Evolutionary conservation across 768 basidiomycete species (phyloP).

Genomic region (Tricholoma sp.): DNA sequence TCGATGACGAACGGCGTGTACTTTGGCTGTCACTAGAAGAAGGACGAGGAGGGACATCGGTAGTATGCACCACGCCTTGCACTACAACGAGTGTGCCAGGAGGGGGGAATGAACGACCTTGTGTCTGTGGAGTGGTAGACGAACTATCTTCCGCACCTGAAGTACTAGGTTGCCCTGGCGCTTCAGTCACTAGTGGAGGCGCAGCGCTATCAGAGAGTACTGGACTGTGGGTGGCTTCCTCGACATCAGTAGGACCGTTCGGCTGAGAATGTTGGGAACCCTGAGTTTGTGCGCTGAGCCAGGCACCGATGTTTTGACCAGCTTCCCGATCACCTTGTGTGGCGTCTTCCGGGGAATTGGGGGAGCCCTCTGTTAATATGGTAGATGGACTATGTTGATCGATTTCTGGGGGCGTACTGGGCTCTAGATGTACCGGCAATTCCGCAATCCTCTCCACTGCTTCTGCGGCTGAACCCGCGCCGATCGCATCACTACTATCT

Average conservation of each 20-base stretch:
- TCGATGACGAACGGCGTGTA: constrained; percentile 25
- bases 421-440: not conserved
- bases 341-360: not conserved
- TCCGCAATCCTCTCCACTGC: not conserved
- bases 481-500: not conserved
- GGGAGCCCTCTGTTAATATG: not conserved
- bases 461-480: not conserved
- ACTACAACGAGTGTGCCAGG: constrained; percentile 79
- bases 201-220: not conserved
- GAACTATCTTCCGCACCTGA: not conserved
- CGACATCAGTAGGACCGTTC: not conserved
- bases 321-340: not conserved
- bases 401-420: not conserved
- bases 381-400: not conserved
- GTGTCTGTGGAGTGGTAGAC: not conserved
- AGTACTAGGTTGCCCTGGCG: not conserved
- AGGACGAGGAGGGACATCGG: constrained; percentile 47
- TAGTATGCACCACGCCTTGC: constrained; percentile 78
- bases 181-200: not conserved
- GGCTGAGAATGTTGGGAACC: not conserved
- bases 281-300: not conserved
- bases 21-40: constrained; percentile 15
- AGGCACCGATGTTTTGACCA: constrained; percentile 1
- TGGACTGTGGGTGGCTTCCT: not conserved
- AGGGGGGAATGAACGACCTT: constrained; percentile 49